Percentiles rank a stretch among this genome's conserved stretches.
These are phyloP conservation scores for Phytophthora megakarya DNA, from an alignment of 352 stramenopile species.

Conservation along the genomic window DNA sequence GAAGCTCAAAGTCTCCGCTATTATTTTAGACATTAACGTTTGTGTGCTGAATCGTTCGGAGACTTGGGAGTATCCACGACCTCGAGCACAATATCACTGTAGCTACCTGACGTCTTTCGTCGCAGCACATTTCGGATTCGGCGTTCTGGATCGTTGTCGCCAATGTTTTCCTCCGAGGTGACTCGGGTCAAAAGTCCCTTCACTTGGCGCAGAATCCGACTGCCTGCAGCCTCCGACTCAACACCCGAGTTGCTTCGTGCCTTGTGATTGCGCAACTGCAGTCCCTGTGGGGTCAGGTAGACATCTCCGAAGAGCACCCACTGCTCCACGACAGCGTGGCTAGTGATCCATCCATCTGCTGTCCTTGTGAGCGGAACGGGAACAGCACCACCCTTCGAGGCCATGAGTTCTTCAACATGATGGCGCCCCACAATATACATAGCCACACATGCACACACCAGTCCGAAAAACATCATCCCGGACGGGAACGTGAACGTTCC, in stretches of 20 bases:
- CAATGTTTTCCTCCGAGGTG: constrained; percentile 45
- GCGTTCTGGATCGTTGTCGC: constrained; percentile 69
- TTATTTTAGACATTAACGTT: constrained; percentile 43
- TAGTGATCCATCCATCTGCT: constrained; percentile 81
- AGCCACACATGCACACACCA: constrained; percentile 70
- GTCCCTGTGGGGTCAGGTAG: constrained; percentile 62
- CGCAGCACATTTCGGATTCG: constrained; percentile 72
- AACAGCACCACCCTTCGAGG: constrained; percentile 73
- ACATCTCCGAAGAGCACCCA: constrained; percentile 87
- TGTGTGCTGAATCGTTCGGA: constrained; percentile 23
- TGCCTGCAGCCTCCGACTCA: constrained; percentile 47
- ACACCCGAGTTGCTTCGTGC: constrained; percentile 56
- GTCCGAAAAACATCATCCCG: constrained; percentile 76
- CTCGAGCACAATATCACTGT: constrained; percentile 77
- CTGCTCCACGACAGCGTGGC: constrained; percentile 75
- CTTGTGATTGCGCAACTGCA: constrained; percentile 64
- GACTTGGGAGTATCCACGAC: constrained; percentile 73
- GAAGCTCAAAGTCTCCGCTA: constrained; percentile 19
- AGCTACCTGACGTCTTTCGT: constrained; percentile 78
- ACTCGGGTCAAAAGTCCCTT: constrained; percentile 51
- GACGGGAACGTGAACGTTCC: constrained; percentile 76
- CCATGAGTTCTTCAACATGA: constrained; percentile 84
- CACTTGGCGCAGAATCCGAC: constrained; percentile 44
- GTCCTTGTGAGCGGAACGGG: constrained; percentile 80
- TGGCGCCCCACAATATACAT: constrained; percentile 85